Conservation (phyloP, 768 basidiomycete species). For the Lactifluus hygrophoroides region DNA sequence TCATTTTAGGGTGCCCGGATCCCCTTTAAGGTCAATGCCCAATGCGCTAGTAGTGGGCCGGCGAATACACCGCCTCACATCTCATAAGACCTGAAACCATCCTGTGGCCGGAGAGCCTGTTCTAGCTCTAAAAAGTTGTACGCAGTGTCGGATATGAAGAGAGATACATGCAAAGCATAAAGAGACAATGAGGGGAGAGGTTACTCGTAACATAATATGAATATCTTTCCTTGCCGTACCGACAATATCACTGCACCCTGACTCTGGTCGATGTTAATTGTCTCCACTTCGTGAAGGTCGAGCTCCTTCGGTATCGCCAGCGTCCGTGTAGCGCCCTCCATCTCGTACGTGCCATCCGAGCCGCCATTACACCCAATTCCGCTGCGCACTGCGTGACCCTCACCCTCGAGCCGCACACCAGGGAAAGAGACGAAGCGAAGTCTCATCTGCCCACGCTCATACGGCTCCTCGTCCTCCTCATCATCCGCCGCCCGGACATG, state of each 20-base stretch:
- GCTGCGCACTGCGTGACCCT: slow-evolving; percentile 20
- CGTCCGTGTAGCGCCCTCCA: slow-evolving; percentile 23
- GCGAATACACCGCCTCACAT: no score
- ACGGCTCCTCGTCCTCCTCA: slow-evolving; percentile 25
- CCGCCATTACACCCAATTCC: not conserved
- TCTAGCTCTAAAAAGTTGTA: no score
- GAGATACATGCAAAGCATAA: not conserved
- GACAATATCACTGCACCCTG: slow-evolving; percentile 68
- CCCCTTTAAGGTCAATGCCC: no score
- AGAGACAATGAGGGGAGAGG: not conserved
- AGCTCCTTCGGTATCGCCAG: not conserved
- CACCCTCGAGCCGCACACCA: slow-evolving; percentile 34
- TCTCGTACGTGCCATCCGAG: slow-evolving; percentile 32
- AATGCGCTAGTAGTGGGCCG: no score
- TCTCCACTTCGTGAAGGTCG: slow-evolving; percentile 50
- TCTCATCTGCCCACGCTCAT: slow-evolving; percentile 36
- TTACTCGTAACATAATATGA: slow-evolving; percentile 58
- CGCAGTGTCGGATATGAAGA: not conserved
- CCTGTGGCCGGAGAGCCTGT: no score
- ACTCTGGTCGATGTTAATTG: slow-evolving; percentile 70
- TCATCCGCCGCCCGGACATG: slow-evolving; percentile 33
- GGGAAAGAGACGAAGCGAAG: slow-evolving; percentile 69
- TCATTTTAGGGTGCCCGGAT: no score
- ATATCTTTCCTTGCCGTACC: slow-evolving; percentile 59
- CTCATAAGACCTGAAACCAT: no score